Evolutionary conservation across 805 yeast species (phyloP).

Genomic region (Ogataea minuta): DNA sequence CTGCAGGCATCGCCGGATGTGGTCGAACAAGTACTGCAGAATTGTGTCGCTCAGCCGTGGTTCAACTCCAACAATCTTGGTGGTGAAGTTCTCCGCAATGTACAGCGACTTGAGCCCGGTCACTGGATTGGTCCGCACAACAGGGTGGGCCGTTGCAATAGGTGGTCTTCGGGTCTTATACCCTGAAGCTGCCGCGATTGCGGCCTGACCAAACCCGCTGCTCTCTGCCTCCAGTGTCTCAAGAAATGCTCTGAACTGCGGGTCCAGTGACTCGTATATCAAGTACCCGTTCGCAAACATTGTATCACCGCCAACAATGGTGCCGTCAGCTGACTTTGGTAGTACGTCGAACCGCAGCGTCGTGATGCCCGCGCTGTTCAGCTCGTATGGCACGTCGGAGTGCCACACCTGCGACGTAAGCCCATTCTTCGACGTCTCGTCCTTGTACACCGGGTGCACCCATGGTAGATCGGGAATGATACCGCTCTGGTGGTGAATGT

Average conservation of each 20-base stretch:
- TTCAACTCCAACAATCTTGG: slow-evolving; percentile 48
- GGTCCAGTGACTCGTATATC: slow-evolving; percentile 65
- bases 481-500: slow-evolving; percentile 37
- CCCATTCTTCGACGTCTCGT: slow-evolving; percentile 33
- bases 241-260: slow-evolving; percentile 55
- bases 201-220: slow-evolving; percentile 45
- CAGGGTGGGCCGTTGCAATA: slow-evolving; percentile 54
- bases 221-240: slow-evolving; percentile 65
- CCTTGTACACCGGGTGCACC: slow-evolving; percentile 36
- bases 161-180: slow-evolving; percentile 43
- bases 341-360: slow-evolving; percentile 56
- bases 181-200: slow-evolving; percentile 43
- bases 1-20: slow-evolving; percentile 46
- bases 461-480: slow-evolving; percentile 37
- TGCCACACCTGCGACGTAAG: slow-evolving; percentile 52
- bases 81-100: slow-evolving; percentile 48
- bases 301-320: slow-evolving; percentile 62
- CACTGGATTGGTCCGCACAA: slow-evolving; percentile 59
- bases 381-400: slow-evolving; percentile 68
- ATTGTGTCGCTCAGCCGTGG: slow-evolving; percentile 45
- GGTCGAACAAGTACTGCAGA: slow-evolving; percentile 41
- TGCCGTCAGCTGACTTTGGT: slow-evolving; percentile 29
- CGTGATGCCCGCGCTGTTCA: slow-evolving; percentile 67
- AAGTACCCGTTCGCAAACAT: slow-evolving; percentile 62
- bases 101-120: slow-evolving; percentile 58